Percentiles rank a stretch among this genome's conserved stretches.
These are phyloP conservation scores for Trypanosomatidae sp. DNA, from an alignment of 208 protist species.

Conservation along the genomic window DNA sequence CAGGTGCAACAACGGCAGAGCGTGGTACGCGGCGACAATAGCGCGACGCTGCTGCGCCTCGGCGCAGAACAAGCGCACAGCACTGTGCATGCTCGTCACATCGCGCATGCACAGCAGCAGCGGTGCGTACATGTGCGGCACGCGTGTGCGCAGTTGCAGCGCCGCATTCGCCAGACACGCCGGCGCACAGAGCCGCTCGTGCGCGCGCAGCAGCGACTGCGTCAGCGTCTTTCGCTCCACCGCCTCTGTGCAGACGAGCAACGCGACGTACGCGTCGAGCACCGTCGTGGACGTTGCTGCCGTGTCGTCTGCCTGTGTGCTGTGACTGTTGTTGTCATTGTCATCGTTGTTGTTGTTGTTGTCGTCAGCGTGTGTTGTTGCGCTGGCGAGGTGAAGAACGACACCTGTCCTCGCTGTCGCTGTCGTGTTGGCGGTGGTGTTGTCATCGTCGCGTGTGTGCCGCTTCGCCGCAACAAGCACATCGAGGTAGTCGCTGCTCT, in stretches of 20 bases:
- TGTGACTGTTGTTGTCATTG: neutral
- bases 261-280: constrained; percentile 21
- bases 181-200: constrained; percentile 13
- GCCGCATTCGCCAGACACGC: constrained; percentile 11
- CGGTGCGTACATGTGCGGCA: constrained; percentile 39
- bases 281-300: constrained; percentile 5
- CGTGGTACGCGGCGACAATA: constrained; percentile 39
- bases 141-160: constrained; percentile 4
- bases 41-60: constrained; percentile 28
- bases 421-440: too few species aligned
- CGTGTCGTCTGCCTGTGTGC: neutral
- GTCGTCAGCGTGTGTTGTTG: neutral
- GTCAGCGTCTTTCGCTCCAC: constrained; percentile 40
- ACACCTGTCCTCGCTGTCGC: too few species aligned
- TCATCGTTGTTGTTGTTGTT: neutral
- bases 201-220: constrained; percentile 14
- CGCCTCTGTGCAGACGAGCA: constrained; percentile 46
- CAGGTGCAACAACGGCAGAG: constrained; percentile 38
- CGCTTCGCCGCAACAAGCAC: too few species aligned
- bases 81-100: constrained; percentile 15
- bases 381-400: too few species aligned
- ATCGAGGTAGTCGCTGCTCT: too few species aligned
- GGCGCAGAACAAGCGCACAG: constrained; percentile 34
- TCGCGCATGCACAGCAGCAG: constrained; percentile 38
- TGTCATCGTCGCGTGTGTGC: too few species aligned